phyloP scores from a whole-genome alignment of 495 filamentous ascomycete species.

The Annulohypoxylon maeteangense region DNA sequence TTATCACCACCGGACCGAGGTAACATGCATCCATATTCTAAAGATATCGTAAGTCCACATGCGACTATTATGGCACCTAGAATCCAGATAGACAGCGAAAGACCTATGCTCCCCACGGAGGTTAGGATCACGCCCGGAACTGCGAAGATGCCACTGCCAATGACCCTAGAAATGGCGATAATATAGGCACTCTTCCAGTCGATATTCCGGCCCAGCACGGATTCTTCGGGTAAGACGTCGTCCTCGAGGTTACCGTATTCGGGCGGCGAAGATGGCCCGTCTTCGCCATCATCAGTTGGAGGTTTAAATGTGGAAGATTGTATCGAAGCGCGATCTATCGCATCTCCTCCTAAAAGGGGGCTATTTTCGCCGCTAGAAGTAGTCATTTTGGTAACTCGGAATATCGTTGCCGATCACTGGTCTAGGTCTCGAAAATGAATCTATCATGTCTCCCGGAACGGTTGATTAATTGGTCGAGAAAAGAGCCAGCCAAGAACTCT shows the following conservation, averaged over 20 bases:
- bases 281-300: conserved; percentile 25
- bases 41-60: conserved; percentile 67
- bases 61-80: conserved; percentile 68
- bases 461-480: not conserved
- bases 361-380: conserved; percentile 25
- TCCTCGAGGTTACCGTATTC: conserved; percentile 57
- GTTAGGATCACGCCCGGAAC: conserved; percentile 75
- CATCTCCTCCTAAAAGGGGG: conserved; percentile 31
- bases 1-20: conserved; percentile 77
- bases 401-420: not conserved
- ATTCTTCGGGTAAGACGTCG: conserved; percentile 71
- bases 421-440: conserved; percentile 1
- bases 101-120: conserved; percentile 73
- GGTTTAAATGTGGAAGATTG: conserved; percentile 25
- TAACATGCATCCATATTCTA: conserved; percentile 80
- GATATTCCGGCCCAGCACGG: conserved; percentile 70
- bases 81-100: conserved; percentile 72
- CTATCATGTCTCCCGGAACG: not conserved
- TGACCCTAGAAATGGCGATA: conserved; percentile 78
- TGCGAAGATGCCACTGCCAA: conserved; percentile 81
- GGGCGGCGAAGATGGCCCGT: conserved; percentile 33
- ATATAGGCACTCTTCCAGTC: conserved; percentile 77
- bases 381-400: conserved; percentile 11
- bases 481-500: not conserved
- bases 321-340: conserved; percentile 20